phyloP scores from a whole-genome alignment of 108 stramenopile species.

The Cyclotella cryptica region DNA sequence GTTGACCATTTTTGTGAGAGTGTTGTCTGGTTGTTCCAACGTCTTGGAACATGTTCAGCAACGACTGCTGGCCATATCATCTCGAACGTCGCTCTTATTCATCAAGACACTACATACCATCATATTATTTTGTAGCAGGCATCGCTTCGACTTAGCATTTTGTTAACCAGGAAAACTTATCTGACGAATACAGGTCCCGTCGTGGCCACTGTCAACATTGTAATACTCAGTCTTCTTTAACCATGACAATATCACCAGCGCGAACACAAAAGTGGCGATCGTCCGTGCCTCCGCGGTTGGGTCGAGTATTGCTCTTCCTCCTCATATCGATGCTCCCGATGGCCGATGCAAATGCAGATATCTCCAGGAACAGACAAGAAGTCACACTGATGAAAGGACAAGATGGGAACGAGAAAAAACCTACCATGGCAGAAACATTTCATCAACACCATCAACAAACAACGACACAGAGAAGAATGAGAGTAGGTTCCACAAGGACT shows the following conservation, averaged over 20 bases:
- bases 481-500: neutral
- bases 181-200: no score
- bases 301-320: neutral
- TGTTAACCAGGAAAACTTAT: no score
- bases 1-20: no score
- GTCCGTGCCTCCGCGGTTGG: neutral
- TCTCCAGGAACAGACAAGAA: neutral
- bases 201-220: no score
- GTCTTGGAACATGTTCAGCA: no score
- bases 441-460: neutral
- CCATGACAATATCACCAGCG: neutral
- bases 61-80: no score
- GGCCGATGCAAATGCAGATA: neutral
- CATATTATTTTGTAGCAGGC: no score
- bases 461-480: constrained; percentile 1
- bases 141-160: no score
- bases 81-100: no score
- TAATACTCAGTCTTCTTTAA: no score
- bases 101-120: no score
- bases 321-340: neutral
- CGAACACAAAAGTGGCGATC: neutral
- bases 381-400: neutral
- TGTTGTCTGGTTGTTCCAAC: no score
- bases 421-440: constrained; percentile 4
- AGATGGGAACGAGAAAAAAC: neutral